These are phyloP conservation scores for Dactylellina cionopaga DNA, from an alignment of 2,329 filamentous ascomycete genomes.

Conservation along the genomic window DNA sequence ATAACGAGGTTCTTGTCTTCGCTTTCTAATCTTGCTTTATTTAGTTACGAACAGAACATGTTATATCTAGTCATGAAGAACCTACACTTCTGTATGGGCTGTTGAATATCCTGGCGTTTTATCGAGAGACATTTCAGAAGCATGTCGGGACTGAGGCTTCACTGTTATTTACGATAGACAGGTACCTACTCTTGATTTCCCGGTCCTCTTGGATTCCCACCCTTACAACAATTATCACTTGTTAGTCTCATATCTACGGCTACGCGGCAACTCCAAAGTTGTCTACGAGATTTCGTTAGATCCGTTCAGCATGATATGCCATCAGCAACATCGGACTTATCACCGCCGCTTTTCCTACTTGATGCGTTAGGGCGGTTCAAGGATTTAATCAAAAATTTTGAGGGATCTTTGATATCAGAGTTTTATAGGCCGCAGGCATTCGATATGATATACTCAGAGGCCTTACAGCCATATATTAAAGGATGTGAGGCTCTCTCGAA, in stretches of 20 bases:
- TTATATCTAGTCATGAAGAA: constrained; percentile 91
- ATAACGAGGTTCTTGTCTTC: background rate
- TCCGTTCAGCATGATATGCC: constrained; percentile 78
- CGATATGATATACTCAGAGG: constrained; percentile 76
- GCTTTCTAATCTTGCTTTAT: background rate
- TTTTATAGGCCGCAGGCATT: constrained; percentile 75
- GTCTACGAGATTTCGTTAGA: constrained; percentile 82
- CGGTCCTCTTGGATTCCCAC: background rate
- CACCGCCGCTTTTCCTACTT: constrained; percentile 80
- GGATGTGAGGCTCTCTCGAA: constrained; percentile 77
- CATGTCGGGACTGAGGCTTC: constrained; percentile 76
- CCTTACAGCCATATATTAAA: constrained; percentile 84
- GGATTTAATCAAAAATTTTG: constrained; percentile 84
- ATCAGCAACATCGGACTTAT: constrained; percentile 75
- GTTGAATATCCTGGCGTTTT: constrained; percentile 88
- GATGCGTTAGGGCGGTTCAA: constrained; percentile 82
- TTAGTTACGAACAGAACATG: constrained; percentile 76
- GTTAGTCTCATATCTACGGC: constrained; percentile 76
- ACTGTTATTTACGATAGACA: constrained; percentile 73
- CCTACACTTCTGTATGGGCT: constrained; percentile 88
- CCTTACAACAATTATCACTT: background rate
- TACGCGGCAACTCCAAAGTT: constrained; percentile 80
- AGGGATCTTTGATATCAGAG: constrained; percentile 76
- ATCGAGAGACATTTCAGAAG: constrained; percentile 83
- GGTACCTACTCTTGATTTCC: constrained; percentile 21